phyloP scores from a whole-genome alignment of 1,284 basidiomycete species.

The Ustilago loliicola region DNA sequence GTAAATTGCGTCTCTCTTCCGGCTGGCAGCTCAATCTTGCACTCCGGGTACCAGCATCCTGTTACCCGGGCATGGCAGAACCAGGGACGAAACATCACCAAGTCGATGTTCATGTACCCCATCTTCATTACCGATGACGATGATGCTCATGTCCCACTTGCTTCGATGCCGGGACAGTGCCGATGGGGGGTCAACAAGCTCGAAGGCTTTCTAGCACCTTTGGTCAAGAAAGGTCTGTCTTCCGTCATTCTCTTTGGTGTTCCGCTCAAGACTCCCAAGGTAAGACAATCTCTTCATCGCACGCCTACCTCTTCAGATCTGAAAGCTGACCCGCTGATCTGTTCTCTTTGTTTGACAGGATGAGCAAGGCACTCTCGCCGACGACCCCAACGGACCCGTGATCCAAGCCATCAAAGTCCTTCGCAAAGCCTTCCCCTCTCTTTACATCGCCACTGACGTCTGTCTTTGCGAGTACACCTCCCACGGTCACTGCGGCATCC shows the following conservation, averaged over 20 bases:
- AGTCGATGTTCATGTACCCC: constrained; percentile 69
- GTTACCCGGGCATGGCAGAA: constrained; percentile 62
- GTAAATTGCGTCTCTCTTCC: neutral
- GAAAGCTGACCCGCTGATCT: neutral
- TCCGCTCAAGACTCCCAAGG: constrained; percentile 86
- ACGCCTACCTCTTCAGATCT: neutral
- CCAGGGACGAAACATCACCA: constrained; percentile 56
- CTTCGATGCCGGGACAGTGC: constrained; percentile 66
- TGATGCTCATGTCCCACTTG: constrained; percentile 53
- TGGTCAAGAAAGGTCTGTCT: constrained; percentile 88
- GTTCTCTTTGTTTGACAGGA: constrained; percentile 75
- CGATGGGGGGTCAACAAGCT: constrained; percentile 92
- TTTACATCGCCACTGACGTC: constrained; percentile 87
- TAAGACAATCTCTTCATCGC: constrained; percentile 63
- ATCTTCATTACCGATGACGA: constrained; percentile 68
- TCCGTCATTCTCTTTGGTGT: constrained; percentile 98
- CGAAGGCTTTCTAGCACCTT: constrained; percentile 85
- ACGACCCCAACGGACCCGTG: constrained; percentile 90
- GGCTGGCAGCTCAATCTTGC: constrained; percentile 51
- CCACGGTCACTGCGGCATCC: constrained; percentile 94
- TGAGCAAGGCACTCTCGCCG: constrained; percentile 84
- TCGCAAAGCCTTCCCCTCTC: constrained; percentile 79
- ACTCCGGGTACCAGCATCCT: constrained; percentile 64
- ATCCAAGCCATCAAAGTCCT: constrained; percentile 88
- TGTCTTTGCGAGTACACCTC: constrained; percentile 99